Conservation (phyloP, 176 grass and related monocot genomes). For the Secale cereale region DNA sequence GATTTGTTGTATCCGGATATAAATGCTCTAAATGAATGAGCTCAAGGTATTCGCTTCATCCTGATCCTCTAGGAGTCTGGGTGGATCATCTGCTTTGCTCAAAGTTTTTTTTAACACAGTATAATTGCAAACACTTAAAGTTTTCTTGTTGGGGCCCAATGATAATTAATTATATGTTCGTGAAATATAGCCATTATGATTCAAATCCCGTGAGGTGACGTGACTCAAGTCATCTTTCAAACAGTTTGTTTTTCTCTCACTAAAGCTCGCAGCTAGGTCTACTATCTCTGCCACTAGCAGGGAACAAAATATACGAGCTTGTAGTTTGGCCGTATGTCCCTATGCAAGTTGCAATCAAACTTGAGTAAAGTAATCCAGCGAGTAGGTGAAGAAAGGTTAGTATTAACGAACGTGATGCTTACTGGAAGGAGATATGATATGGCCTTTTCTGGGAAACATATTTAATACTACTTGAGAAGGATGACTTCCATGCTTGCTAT, state of each 20-base stretch:
- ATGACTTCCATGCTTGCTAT: not conserved
- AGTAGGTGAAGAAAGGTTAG: slow-evolving; percentile 10
- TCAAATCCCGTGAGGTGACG: not conserved
- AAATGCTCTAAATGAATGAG: no score
- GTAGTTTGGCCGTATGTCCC: not conserved
- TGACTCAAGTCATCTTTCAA: not conserved
- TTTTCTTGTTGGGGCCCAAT: no score
- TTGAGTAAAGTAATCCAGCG: not conserved
- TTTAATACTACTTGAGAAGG: not conserved
- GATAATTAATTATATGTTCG: not conserved
- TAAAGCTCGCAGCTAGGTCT: not conserved
- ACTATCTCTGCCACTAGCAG: not conserved
- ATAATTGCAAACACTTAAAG: no score
- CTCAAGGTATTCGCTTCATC: no score
- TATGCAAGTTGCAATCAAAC: not conserved
- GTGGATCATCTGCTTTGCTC: no score
- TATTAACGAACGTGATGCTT: slow-evolving; percentile 22
- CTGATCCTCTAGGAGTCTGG: no score
- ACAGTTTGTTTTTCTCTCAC: not conserved
- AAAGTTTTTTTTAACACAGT: no score
- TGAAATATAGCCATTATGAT: not conserved
- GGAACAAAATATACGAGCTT: not conserved
- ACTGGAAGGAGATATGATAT: not conserved
- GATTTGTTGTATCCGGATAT: no score
- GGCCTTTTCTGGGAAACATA: not conserved